Base-by-base conservation (phyloP, 352 stramenopile species). In the Phytopythium delawarense region DNA sequence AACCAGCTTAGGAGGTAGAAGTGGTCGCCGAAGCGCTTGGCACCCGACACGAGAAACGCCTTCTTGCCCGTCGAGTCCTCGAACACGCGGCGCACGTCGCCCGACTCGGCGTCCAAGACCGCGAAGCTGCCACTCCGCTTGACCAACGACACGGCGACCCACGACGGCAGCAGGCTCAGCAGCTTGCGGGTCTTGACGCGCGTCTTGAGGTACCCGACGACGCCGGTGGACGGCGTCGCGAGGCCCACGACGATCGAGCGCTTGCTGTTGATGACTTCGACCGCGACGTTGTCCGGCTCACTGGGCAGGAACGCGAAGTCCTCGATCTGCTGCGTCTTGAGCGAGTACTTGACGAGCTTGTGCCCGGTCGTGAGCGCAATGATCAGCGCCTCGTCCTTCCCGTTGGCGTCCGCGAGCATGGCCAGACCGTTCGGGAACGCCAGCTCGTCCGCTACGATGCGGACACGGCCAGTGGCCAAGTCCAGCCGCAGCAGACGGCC, bases 301-400 rank as follows among this genome's bases (percentile, higher is more conserved):
- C 78, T 77, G 2, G 80, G 78, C 37, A 86, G 52, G 59, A 81
- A 89, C 15, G 80, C 80, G 63, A 87, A 89, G 54, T 89, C 78
- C 32, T 75, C 65, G 4, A 89, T 37, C 52, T 67, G 61, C 51
- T 71, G 68, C 8, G 72, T 84, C 37, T 63, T 53, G 0, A 87
- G 62, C 39, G 76, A 70, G 44, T 75, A 89, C 40, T 74, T 76
- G 39, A 81, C 71, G 34, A 89, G 67, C 59, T 89, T 89, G 67
- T 84, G 76, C 53, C 81, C 72, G 59, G 77, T 76, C 23, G 67
- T 75, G 28, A 87, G 54, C n/a, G 66, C 71, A 16, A 89, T 70
- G 8, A 89, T 54, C 53, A 89, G 50, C 50, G 59, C 50, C 16
- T 52, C 46, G 12, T 60, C 37, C 54, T 40, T 51, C 13, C 69